These are phyloP conservation scores for Mycogone perniciosa DNA, from an alignment of 2,329 filamentous ascomycete genomes.

Conservation along the genomic window DNA sequence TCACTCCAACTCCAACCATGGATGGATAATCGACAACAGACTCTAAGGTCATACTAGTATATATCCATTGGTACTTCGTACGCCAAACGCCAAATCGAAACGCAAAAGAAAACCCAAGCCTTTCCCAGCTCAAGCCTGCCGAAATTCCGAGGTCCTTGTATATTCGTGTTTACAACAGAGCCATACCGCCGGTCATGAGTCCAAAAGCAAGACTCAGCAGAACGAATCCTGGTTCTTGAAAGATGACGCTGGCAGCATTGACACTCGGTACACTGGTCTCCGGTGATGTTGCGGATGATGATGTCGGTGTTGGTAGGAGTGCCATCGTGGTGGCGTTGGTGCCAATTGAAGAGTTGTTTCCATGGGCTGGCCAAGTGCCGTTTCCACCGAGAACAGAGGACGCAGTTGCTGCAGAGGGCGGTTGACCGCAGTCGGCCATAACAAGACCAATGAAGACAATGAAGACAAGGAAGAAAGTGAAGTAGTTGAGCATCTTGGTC, in stretches of 20 bases:
- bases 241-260: constrained; percentile 15
- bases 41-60: neutral
- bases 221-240: constrained; percentile 18
- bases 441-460: constrained; percentile 9
- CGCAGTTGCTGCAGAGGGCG: neutral
- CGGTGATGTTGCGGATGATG: neutral
- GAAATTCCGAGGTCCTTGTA: neutral
- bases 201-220: constrained; percentile 20
- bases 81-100: neutral
- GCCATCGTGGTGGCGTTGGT: neutral
- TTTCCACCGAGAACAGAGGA: neutral
- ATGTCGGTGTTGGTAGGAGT: neutral
- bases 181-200: constrained; percentile 20
- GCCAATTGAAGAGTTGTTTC: constrained; percentile 40
- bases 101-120: neutral
- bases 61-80: neutral
- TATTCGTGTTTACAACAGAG: constrained; percentile 10
- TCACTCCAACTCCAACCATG: no score
- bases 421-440: neutral
- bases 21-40: neutral
- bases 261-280: constrained; percentile 2
- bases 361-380: constrained; percentile 35
- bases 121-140: neutral
- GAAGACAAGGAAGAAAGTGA: constrained; percentile 6
- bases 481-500: neutral